Evolutionary conservation across 495 filamentous ascomycete genomes (phyloP), one percentile per base, ranked within the genome.

Genomic region (Cenococcum geophilum): DNA sequence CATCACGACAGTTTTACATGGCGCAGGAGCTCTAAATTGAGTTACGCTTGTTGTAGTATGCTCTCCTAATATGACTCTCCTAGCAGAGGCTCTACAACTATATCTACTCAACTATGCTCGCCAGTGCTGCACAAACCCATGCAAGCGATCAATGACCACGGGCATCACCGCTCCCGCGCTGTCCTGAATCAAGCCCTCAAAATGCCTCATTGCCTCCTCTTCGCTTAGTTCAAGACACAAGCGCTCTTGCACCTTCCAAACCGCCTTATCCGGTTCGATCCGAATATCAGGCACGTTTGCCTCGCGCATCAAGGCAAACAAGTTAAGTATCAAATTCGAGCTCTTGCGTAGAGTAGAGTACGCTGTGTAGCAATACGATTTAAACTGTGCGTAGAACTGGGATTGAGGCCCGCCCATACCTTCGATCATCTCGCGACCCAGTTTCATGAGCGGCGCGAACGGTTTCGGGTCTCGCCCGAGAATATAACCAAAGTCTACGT

Each of bases 401-500:
- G 86, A 89, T 27, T 79, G 79, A 4, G 83, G 78, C 6, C 95
- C 92, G 58, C 93, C 93, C 93, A 99, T 97, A 56, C 91, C 92
- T 67, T 97, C 93, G 14, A 97, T 88, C 93, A 99, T 99, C 70
- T 99, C 93, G 68, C 91, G 90, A 74, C 88, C 89, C 21, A 99
- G 83, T 68, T 99, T 99, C 86, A 99, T 95, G 62, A 88, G 85
- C 0, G 93, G 93, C 1, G 93, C 91, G 69, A 97, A 97, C 2
- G 93, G 93, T 67, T 99, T 99, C 1, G 93, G 93, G 67, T 99
- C 93, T 20, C 93, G 90, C 36, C 93, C 93, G 9, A 99, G 86
- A 62, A 99, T 97, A 76, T 92, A 99, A 36, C 95, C 92, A 65
- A 99, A 97, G 69, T 97, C 93, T 34, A 89, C 90, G 73, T 99